Evolutionary conservation across 192 early-diverging fungal species (phyloP).

Genomic region (Spinellus fusiger): DNA sequence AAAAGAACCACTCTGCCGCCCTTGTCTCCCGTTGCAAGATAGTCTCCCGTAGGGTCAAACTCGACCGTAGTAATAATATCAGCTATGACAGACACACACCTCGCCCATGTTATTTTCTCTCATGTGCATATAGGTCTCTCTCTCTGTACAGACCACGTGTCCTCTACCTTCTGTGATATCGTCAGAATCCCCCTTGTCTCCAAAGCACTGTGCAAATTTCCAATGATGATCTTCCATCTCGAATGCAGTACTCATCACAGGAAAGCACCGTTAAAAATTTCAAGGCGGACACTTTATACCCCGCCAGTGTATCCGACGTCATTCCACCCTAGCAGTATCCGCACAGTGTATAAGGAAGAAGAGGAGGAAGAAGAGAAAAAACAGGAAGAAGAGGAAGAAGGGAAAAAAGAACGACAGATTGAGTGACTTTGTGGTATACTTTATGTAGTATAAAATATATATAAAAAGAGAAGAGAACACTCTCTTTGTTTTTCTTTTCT

Average conservation of each 20-base stretch:
- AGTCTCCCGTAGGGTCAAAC: constrained; percentile 96
- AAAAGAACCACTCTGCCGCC: constrained; percentile 87
- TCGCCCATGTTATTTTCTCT: constrained; percentile 4
- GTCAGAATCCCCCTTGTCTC: constrained; percentile 97
- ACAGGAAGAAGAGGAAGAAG: too few relatives aligned
- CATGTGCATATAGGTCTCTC: background rate
- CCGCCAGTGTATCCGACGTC: background rate
- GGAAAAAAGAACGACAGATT: too few relatives aligned
- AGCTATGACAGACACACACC: constrained; percentile 45
- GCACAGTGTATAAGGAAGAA: too few relatives aligned
- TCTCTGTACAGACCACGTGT: background rate
- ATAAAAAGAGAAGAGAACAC: too few relatives aligned
- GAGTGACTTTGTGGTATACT: too few relatives aligned
- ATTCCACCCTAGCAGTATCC: background rate
- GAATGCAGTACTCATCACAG: too few relatives aligned
- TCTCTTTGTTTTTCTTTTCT: too few relatives aligned
- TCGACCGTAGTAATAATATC: constrained; percentile 99
- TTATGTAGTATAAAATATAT: too few relatives aligned
- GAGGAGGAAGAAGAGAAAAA: too few relatives aligned
- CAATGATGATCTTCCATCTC: constrained; percentile 44
- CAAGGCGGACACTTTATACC: background rate
- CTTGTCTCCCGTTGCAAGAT: constrained; percentile 95
- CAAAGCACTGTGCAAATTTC: constrained; percentile 99
- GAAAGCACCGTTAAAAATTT: too few relatives aligned
- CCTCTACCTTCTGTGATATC: constrained; percentile 96